Base-by-base conservation (phyloP, 2,329 filamentous ascomycete genomes). In the Aspergillus neoniger region DNA sequence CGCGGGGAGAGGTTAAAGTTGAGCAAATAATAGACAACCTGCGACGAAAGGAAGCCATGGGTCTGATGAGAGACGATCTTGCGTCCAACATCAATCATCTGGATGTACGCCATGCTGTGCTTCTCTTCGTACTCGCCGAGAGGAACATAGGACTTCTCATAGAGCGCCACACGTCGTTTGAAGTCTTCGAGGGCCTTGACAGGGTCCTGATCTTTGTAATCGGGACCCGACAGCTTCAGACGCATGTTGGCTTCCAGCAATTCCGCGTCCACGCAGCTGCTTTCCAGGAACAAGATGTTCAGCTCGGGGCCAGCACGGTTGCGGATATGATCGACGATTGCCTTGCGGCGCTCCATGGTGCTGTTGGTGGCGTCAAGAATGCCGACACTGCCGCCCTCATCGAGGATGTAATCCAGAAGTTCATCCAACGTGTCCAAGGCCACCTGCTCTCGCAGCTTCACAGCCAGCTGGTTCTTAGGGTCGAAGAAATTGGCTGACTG, bases 301-400 rank as follows among this genome's bases (percentile, higher is more conserved):
- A 99, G 83, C 66, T 88, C 86, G 62, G 91, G 90, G 2, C 94
- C 92, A 67, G 96, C 94, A 55, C 91, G 86, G 55, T 88, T 81
- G 69, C 91, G 90, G 70, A 98, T 91, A 67, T 87, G 90, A 62
- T 94, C 86, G 70, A 96, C 92, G 58, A 99, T 85, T 25, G 90
- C 84, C 76, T 94, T 88, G 53, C 95, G 87, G 39, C 95, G 89
- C 64, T 91, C 86, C 53, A 96, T 84, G 0, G 95, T 99, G 79
- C 93, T 97, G 80, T 99, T 99, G 7, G 95, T 99, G 7, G 95
- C 95, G 77, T 99, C 95, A 12, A 99, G 86, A 64, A 99, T 98
- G 39, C 95, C 95, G 9, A 98, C 91, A 30, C 92, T 91, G 50
- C 95, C 95, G 28, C 90, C 91, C 57, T 88, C 83, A 23, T 88